Base-by-base conservation (phyloP, 495 filamentous ascomycete genomes). In the Aspergillus funiculosus region DNA sequence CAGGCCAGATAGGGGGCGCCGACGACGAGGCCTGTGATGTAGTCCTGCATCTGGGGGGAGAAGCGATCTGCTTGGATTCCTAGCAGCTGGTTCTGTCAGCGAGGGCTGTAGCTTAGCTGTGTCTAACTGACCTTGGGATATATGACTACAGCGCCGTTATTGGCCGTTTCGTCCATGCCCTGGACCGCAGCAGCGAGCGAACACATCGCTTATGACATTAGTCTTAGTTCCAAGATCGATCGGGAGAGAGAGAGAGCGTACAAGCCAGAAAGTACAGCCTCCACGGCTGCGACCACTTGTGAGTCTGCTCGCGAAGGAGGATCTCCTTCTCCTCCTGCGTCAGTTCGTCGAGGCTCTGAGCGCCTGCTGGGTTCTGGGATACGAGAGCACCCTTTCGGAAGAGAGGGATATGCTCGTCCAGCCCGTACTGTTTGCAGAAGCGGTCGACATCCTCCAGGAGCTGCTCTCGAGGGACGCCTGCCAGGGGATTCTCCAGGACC, bases 151-250 rank as follows among this genome's bases (percentile, higher is more conserved):
- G 84, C 86, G 32, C 84, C 86, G 50, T 88, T 89, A 54, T 86
- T 83, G 47, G 86, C 85, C 0, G 85, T 87, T 58, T 91, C 83
- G 51, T 87, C 81, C 82, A 79, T 78, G 5, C 77, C 77, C 55
- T 83, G 79, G 4, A 78, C 74, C 25, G 72, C 76, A 6, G 78
- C 77, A 9, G 66, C 71, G 1, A 75, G 47, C 1, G 70, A 72
- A 45, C 68, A 74, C 63, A 74, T 48, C 60, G 21, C 59, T 65
- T 61, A n/a, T 5, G 19, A 24, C 24, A 38, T 26, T 65, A 29
- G 25, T 5, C 8, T 15, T 54, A 59, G 60, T 51, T 59, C 56
- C 60, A 17, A 57, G 55, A 13, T 39, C 24, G 30, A 14, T 5
- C 18, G 10, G 13, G 1, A 19, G 4, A 43, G 24, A 36, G 11